Evolutionary conservation across 495 filamentous ascomycete genomes (phyloP), one percentile per base, ranked within the genome.

Genomic region (Podospora bellae-mahoneyi): DNA sequence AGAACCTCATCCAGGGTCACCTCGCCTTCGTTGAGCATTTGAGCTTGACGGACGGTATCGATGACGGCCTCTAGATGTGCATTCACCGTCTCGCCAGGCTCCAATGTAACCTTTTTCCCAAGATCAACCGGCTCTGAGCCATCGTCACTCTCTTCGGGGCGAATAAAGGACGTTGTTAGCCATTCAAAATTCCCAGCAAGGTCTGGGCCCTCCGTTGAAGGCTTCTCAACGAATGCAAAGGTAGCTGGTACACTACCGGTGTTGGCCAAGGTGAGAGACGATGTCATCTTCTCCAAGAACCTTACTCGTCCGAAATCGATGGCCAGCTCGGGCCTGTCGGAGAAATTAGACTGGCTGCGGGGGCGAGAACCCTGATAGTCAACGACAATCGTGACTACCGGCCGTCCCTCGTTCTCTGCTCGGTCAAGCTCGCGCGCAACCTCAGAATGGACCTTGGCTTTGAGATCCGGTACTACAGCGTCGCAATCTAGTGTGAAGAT

Each of bases 381-480:
- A 0, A 94, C 86, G 1, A 98, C 87, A 10, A 99, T 81, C 0
- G 94, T 97, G 19, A 99, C 84, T 3, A 82, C 86, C 0, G 96
- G 96, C 9, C 95, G 84, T 0, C 89, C 87, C 77, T 98, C 96
- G 66, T 99, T 99, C 76, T 99, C 96, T 6, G 89, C 90, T 61
- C 90, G 90, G 75, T 99, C 96, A 3, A 97, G 81, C 72, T 96
- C 91, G 54, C 91, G 85, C 1, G 91, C 94, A 15, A 98, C 91
- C 75, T 97, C 94, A 71, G 90, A 86, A 64, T 97, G 90, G 4
- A 98, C 81, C 69, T 88, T 90, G 7, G 91, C 84, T 76, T 94
- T 97, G 27, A 96, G 79, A 19, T 93, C 88, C 0, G 92, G 87
- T 9, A 94, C 88, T 5, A 96, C 92, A 3, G 91, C 90, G 68